Percentiles rank a stretch among this genome's conserved stretches.
Conservation (phyloP, 2,329 filamentous ascomycete species). For the Microsporum ferrugineum region DNA sequence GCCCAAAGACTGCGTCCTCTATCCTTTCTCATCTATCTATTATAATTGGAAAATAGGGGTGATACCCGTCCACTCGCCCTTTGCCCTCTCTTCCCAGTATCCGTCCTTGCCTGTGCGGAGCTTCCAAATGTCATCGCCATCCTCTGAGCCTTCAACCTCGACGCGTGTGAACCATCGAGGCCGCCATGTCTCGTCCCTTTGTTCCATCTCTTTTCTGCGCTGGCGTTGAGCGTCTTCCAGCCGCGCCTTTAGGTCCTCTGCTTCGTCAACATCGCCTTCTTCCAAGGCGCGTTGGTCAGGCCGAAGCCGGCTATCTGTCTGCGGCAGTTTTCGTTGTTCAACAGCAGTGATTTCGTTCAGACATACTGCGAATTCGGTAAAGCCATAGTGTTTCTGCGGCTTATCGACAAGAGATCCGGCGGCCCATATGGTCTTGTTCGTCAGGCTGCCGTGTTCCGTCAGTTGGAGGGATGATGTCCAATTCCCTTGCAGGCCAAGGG, state of each 20-base stretch:
- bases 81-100: conserved; percentile 81
- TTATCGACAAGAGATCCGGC: conserved; percentile 69
- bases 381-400: conserved; percentile 68
- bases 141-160: conserved; percentile 24
- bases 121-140: conserved; percentile 13
- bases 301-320: conserved; percentile 70
- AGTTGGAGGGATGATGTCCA: conserved; percentile 69
- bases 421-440: conserved; percentile 63
- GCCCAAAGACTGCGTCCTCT: neutral
- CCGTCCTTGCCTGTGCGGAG: conserved; percentile 65
- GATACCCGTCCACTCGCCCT: conserved; percentile 53
- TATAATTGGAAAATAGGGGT: conserved; percentile 42
- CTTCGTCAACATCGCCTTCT: conserved; percentile 66
- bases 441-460: conserved; percentile 50
- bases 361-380: conserved; percentile 72
- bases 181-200: conserved; percentile 56
- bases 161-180: conserved; percentile 78
- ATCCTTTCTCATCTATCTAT: neutral
- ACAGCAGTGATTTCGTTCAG: conserved; percentile 80
- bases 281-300: conserved; percentile 83
- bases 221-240: conserved; percentile 78
- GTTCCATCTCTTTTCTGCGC: conserved; percentile 64
- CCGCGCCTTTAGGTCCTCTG: conserved; percentile 69
- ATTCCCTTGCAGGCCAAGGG: conserved; percentile 62
- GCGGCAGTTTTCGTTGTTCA: conserved; percentile 62